These are phyloP conservation scores for Metschnikowia sp. DNA, from an alignment of 805 yeast genomes.

Conservation along the genomic window DNA sequence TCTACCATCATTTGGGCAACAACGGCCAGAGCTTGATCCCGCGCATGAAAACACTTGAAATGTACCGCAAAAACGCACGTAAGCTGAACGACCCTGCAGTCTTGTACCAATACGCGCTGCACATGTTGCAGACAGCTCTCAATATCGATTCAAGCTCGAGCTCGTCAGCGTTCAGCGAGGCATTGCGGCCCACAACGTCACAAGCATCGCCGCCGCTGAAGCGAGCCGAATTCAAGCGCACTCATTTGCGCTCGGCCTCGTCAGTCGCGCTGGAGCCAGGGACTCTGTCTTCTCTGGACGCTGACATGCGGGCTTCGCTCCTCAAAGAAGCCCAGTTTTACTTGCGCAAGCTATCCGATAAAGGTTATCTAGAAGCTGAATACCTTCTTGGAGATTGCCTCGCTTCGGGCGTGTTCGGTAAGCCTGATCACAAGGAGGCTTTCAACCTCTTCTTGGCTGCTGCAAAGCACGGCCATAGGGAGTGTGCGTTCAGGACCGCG, in stretches of 20 bases:
- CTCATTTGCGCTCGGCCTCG: slow-evolving; percentile 1
- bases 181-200: not conserved
- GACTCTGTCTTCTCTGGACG: slow-evolving; percentile 11
- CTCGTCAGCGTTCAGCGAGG: not conserved
- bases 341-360: slow-evolving; percentile 67
- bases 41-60: slow-evolving; percentile 77
- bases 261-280: slow-evolving; percentile 4
- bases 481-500: slow-evolving; percentile 87
- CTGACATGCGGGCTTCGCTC: slow-evolving; percentile 48
- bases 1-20: slow-evolving; percentile 52
- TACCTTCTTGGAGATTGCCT: slow-evolving; percentile 88
- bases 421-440: slow-evolving; percentile 74
- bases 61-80: slow-evolving; percentile 82
- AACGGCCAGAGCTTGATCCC: slow-evolving; percentile 57
- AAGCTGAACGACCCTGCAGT: slow-evolving; percentile 81
- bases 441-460: slow-evolving; percentile 77
- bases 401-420: slow-evolving; percentile 80
- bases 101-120: slow-evolving; percentile 89
- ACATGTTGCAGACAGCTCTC: slow-evolving; percentile 81
- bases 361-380: slow-evolving; percentile 87
- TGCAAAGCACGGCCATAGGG: slow-evolving; percentile 90
- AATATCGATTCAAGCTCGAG: slow-evolving; percentile 7
- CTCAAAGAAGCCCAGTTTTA: slow-evolving; percentile 75
- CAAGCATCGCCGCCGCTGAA: slow-evolving; percentile 1
- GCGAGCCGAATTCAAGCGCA: not conserved